These are phyloP conservation scores for Lasiodiplodia gonubiensis DNA, from an alignment of 2,329 filamentous ascomycete species.

Conservation along the genomic window DNA sequence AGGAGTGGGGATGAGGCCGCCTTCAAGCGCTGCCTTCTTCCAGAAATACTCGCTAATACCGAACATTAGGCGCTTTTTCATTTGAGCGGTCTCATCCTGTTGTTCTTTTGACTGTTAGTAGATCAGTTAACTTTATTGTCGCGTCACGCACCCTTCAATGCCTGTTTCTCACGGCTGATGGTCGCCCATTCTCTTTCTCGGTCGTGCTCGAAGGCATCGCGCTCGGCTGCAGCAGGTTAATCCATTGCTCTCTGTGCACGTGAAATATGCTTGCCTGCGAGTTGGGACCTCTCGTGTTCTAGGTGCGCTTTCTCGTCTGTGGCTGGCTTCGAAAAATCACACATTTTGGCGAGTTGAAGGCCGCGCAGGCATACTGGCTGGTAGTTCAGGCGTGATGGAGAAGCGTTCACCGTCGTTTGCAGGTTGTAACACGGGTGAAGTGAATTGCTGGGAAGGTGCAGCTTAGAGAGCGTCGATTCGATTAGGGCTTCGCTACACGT, in stretches of 20 bases:
- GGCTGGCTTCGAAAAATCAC: neutral
- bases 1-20: neutral
- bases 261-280: neutral
- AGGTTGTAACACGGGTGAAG: neutral
- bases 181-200: neutral
- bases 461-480: too few relatives aligned
- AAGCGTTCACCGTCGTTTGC: too few relatives aligned
- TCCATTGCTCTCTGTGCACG: too few relatives aligned
- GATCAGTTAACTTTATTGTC: too few relatives aligned
- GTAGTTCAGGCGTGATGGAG: neutral
- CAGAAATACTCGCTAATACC: constrained; percentile 4
- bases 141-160: neutral
- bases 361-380: neutral
- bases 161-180: neutral
- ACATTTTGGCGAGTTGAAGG: neutral
- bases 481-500: neutral
- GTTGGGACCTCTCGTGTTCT: neutral
- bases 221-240: neutral
- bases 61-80: neutral
- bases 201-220: neutral
- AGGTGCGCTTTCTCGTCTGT: constrained; percentile 4
- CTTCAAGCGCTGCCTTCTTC: constrained; percentile 4
- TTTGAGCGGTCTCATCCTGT: neutral
- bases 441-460: neutral
- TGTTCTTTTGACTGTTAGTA: neutral